Evolutionary conservation across 1,284 basidiomycete genomes (phyloP).

Genomic region (Bjerkandera adusta): DNA sequence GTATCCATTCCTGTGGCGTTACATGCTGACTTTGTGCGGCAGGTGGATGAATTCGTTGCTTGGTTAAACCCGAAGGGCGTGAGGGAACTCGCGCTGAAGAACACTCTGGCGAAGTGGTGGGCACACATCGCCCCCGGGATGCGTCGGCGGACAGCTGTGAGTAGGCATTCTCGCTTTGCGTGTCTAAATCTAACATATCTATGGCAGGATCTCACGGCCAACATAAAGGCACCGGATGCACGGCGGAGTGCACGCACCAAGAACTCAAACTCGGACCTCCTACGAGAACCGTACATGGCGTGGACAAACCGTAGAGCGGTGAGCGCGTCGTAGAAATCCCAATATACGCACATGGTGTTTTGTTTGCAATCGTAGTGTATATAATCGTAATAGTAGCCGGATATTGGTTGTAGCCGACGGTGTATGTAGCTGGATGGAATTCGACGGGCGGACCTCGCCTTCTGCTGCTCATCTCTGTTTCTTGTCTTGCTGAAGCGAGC

Average conservation of each 20-base stretch:
- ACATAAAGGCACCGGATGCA: constrained; percentile 69
- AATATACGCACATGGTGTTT: constrained; percentile 7
- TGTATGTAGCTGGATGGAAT: too few species aligned
- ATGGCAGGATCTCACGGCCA: constrained; percentile 63
- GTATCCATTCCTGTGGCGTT: neutral
- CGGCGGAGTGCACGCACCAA: constrained; percentile 75
- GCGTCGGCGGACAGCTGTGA: constrained; percentile 66
- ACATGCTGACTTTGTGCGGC: constrained; percentile 16
- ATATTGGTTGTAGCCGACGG: too few species aligned
- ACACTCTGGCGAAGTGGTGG: constrained; percentile 81
- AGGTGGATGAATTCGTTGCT: constrained; percentile 80
- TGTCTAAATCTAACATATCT: constrained; percentile 1
- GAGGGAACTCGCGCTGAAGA: constrained; percentile 83
- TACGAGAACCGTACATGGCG: constrained; percentile 78
- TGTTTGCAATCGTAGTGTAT: constrained; percentile 7
- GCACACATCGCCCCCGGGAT: constrained; percentile 83
- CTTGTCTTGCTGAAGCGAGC: too few species aligned
- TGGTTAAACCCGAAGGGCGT: constrained; percentile 94
- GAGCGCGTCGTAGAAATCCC: constrained; percentile 36
- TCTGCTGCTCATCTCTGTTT: too few species aligned
- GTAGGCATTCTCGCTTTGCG: constrained; percentile 28
- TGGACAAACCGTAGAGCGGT: constrained; percentile 77
- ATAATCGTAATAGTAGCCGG: too few species aligned
- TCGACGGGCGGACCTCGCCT: neutral
- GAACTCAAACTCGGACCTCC: constrained; percentile 55